Percentiles rank a stretch among this genome's conserved stretches.
These are phyloP conservation scores for Trichophyton simii DNA, from an alignment of 2,329 filamentous ascomycete genomes.

Conservation along the genomic window DNA sequence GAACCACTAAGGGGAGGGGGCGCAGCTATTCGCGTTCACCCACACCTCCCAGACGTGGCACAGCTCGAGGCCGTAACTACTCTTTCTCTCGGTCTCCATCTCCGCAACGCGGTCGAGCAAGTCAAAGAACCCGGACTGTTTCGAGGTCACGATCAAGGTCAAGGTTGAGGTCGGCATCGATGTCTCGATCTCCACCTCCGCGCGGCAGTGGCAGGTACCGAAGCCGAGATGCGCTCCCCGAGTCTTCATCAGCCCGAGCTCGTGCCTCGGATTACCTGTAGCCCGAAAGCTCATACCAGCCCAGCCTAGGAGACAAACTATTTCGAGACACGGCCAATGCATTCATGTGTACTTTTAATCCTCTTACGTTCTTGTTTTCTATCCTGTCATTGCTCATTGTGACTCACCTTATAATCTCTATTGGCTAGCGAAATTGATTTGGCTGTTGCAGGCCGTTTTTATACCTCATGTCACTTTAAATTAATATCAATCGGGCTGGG, in stretches of 20 bases:
- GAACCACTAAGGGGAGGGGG: slow-evolving; percentile 11
- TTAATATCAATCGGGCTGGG: neutral
- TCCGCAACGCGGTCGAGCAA: slow-evolving; percentile 14
- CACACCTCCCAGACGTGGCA: slow-evolving; percentile 21
- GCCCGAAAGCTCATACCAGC: neutral
- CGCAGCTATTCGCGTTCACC: slow-evolving; percentile 19
- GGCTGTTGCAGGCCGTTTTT: neutral
- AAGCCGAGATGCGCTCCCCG: slow-evolving; percentile 15
- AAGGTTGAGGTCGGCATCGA: slow-evolving; percentile 15
- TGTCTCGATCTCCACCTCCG: slow-evolving; percentile 16
- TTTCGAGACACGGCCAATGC: neutral
- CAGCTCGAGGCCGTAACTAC: slow-evolving; percentile 11
- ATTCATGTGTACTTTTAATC: neutral
- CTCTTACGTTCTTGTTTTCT: neutral
- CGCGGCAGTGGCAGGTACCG: slow-evolving; percentile 6
- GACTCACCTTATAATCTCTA: neutral
- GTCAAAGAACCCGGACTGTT: slow-evolving; percentile 9
- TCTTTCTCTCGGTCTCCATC: slow-evolving; percentile 20
- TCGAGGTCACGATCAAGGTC: slow-evolving; percentile 17
- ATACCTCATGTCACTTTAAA: neutral
- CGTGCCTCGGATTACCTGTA: slow-evolving; percentile 13
- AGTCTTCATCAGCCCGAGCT: slow-evolving; percentile 12
- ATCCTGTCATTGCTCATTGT: neutral
- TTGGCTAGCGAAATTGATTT: slow-evolving; percentile 2
- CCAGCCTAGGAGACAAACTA: neutral